These are phyloP conservation scores for Phytopythium helicoides DNA, from an alignment of 352 stramenopile species.

Conservation along the genomic window DNA sequence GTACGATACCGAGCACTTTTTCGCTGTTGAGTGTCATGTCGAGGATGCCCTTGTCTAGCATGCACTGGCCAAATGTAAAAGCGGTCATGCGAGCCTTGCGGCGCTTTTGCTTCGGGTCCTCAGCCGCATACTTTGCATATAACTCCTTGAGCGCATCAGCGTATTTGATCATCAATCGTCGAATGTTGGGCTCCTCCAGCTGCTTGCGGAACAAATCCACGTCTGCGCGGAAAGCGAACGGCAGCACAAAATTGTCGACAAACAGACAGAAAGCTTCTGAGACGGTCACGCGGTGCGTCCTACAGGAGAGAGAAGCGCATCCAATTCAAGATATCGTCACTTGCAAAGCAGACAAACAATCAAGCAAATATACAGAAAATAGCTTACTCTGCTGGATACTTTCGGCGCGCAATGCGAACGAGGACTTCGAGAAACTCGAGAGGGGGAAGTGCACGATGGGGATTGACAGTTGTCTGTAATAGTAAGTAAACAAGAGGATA, in stretches of 20 bases:
- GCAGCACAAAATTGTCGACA: conserved; percentile 69
- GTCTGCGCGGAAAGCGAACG: conserved; percentile 71
- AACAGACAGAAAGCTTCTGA: conserved; percentile 78
- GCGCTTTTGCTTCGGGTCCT: conserved; percentile 35
- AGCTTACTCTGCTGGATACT: conserved; percentile 66
- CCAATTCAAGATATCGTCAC: background rate
- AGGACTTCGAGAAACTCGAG: conserved; percentile 69
- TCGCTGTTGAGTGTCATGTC: conserved; percentile 64
- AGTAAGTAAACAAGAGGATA: background rate
- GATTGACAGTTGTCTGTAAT: conserved; percentile 29
- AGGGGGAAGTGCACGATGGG: conserved; percentile 43
- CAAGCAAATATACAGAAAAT: no score
- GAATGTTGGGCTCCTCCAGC: conserved; percentile 67
- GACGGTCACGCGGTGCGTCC: conserved; percentile 57
- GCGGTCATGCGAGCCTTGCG: conserved; percentile 46
- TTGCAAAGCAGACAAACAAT: background rate
- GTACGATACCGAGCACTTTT: conserved; percentile 53
- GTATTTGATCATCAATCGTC: conserved; percentile 58
- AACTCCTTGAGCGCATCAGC: conserved; percentile 53
- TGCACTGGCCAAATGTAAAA: conserved; percentile 60
- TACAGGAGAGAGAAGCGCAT: conserved; percentile 6
- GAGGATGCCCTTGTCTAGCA: conserved; percentile 58
- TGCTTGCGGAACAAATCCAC: conserved; percentile 72
- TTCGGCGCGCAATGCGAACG: conserved; percentile 52
- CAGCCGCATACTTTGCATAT: conserved; percentile 52